These are phyloP conservation scores for Physaria fendleri DNA, from an alignment of 345 rosid species.

Conservation along the genomic window DNA sequence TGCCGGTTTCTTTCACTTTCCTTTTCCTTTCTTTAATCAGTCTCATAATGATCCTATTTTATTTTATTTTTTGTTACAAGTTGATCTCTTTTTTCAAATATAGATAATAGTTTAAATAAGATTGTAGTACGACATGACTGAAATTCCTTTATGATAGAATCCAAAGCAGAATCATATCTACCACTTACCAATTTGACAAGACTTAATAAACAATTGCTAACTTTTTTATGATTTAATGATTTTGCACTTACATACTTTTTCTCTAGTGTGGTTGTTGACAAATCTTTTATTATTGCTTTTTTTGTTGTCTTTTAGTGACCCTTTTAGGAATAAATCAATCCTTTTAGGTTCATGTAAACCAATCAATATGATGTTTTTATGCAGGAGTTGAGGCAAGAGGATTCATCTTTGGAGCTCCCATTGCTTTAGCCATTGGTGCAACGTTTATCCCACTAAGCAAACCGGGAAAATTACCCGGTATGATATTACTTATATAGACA, in stretches of 20 bases:
- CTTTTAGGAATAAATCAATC: neutral
- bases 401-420: slow-evolving; percentile 85
- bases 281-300: slow-evolving; percentile 1
- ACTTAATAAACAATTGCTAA: slow-evolving; percentile 21
- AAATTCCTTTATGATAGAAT: neutral
- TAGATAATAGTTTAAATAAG: neutral
- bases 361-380: neutral
- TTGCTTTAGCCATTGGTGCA: slow-evolving; percentile 91
- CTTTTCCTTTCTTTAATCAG: neutral
- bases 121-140: neutral
- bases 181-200: slow-evolving; percentile 7
- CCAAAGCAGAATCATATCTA: slow-evolving; percentile 15
- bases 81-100: neutral
- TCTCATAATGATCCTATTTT: neutral
- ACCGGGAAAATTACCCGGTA: slow-evolving; percentile 83
- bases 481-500: neutral
- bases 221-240: slow-evolving; percentile 17
- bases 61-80: neutral
- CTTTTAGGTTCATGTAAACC: neutral
- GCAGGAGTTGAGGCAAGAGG: slow-evolving; percentile 75
- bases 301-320: neutral
- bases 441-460: slow-evolving; percentile 85
- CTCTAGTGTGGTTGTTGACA: slow-evolving; percentile 30
- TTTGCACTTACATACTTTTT: slow-evolving; percentile 6
- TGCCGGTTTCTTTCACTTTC: slow-evolving; percentile 50